A percentile compares a stretch with the other conserved stretches of the same genome.
Evolutionary conservation across 805 yeast species (phyloP).

Genomic region (Wickerhamiella allomyrinae): DNA sequence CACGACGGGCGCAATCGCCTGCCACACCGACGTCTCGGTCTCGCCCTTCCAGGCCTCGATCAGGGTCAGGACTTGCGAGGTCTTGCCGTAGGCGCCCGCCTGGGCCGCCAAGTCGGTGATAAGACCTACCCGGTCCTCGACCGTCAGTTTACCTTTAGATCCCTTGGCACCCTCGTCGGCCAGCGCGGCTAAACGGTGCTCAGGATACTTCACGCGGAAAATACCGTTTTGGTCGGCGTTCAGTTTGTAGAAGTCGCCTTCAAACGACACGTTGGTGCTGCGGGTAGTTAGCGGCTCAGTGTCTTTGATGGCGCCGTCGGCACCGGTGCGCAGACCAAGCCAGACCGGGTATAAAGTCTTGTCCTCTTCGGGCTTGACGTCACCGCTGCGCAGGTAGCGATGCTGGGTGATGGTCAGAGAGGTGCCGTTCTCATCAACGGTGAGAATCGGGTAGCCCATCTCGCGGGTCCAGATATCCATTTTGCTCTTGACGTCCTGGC

Average conservation of each 20-base stretch:
- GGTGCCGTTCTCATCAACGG: constrained; percentile 29
- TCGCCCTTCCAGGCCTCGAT: constrained; percentile 35
- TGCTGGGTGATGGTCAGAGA: constrained; percentile 36
- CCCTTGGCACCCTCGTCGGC: constrained; percentile 38
- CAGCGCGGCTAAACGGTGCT: constrained; percentile 37
- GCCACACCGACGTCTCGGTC: constrained; percentile 42
- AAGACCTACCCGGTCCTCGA: constrained; percentile 51
- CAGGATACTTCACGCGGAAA: constrained; percentile 42
- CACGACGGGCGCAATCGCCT: constrained; percentile 31
- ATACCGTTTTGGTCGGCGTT: constrained; percentile 50
- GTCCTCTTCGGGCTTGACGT: constrained; percentile 43
- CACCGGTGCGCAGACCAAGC: constrained; percentile 38
- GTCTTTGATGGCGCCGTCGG: constrained; percentile 44
- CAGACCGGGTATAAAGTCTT: constrained; percentile 40
- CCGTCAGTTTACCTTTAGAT: constrained; percentile 31
- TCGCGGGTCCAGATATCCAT: constrained; percentile 62
- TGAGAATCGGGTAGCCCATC: constrained; percentile 59
- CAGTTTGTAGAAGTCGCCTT: constrained; percentile 38
- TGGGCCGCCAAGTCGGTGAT: constrained; percentile 46
- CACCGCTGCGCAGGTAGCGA: constrained; percentile 52
- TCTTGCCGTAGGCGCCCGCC: constrained; percentile 37
- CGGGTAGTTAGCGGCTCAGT: constrained; percentile 41
- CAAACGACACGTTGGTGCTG: constrained; percentile 33
- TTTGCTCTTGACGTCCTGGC: constrained; percentile 41
- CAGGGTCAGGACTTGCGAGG: constrained; percentile 36